Base-by-base conservation (phyloP, 176 grass and related monocot species). In the Oryza nivara region DNA sequence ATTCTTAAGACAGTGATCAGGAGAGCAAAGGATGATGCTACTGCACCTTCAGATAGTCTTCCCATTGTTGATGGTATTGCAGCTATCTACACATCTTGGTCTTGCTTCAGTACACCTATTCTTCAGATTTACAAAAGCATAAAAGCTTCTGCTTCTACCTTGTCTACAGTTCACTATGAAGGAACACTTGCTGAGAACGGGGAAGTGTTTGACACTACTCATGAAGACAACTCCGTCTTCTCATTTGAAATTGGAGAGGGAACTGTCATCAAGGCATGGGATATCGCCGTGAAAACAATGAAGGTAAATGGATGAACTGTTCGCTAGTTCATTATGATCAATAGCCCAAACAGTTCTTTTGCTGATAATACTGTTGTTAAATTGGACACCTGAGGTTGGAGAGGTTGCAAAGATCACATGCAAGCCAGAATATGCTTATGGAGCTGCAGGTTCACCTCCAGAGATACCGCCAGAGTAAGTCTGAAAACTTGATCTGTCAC, bases 351-450 rank as follows among this genome's bases (percentile, higher is more conserved):
- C 35, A 20, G 71, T 88, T 7, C 48, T 16, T 22, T 74, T 16
- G 40, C n/a, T 79, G 45, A 69, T 61, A 35, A 19, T 79, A 65
- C 12, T 79, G 47, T 20, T 61, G 49, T 72, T 68, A 4, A 22
- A 80, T 74, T 70, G 32, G 16, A 16, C 49, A 72, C 12, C 43
- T 73, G 80, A 92, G 90, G 90, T 92, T 69, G 90, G 88, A 16
- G 90, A 92, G 81, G 65, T 92, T 38, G 84, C 87, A 23, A 95
- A 84, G 83, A 90, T 95, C 65, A 90, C 79, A 41, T 95, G 90
- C 85, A 83, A 83, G 60, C 85, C 90, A 9, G 92, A 95, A 48
- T 95, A 92, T 81, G 92, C 92, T 14, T 95, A 90, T 69, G 92
- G 90, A 86, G 75, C 72, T 73, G 69, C 56, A 11, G 90, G 92